Base-by-base conservation (phyloP, 192 early-diverging fungal species). In the Phycomyces blakesleeanus region DNA sequence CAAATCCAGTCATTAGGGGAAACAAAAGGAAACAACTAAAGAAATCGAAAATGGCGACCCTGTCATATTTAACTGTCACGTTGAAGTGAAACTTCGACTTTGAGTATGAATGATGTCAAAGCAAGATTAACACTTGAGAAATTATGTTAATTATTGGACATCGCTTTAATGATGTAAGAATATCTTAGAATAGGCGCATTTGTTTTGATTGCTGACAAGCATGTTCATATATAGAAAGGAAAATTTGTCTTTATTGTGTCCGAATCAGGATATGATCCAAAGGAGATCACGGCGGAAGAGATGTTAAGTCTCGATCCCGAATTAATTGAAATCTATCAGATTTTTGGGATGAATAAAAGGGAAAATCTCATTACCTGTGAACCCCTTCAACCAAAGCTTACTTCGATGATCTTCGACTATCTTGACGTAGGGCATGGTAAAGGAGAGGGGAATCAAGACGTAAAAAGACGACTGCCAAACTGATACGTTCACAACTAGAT, bases 1-100 rank as follows among this genome's bases (percentile, higher is more conserved):
- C 68, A 54, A 93, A 82, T 52, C 58, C n/a, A 20, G 41, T 61
- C 67, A 69, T 69, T 20, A 34, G 15, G 27, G 21, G 49, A 16
- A 11, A 54, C n/a, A n/a, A n/a, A n/a, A n/a, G n/a, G 27, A 22
- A 53, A 24, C 18, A 26, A 15, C n/a, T 0, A 21, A 58, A 58
- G 3, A 14, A 47, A 47, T 3, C 3, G 29, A 34, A 34, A 34
- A 34, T 7, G 29, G 7, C 7, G 29, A 34, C 29, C 29, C 3
- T 34, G 44, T 47, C 44, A 47, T 11, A 47, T n/a, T 47, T 47
- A 11, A 47, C 44, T 47, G 44, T 47, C 44, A 47, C 44, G 40
- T 41, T 41, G 44, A 47, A n/a, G 44, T n/a, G 1, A 7, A 18
- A n/a, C 44, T 47, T 47, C 5, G 12, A n/a, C 44, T 47, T 18